A percentile compares a stretch with the other conserved stretches of the same genome.
Conservation (phyloP, 805 yeast species). For the Yarrowia bubula region DNA sequence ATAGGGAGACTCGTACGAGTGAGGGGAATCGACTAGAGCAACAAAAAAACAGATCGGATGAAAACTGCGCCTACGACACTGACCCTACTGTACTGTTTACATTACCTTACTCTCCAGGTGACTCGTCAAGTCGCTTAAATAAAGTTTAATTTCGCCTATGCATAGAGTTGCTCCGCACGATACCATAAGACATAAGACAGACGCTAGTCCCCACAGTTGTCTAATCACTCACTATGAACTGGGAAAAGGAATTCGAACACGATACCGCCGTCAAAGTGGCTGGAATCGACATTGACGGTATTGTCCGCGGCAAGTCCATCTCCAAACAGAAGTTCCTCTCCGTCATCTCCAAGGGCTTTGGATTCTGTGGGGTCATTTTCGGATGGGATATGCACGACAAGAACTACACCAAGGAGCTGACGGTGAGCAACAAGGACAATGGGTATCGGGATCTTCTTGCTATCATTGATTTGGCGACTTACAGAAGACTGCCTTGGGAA, state of each 20-base stretch:
- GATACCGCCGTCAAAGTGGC: constrained; percentile 37
- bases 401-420: constrained; percentile 35
- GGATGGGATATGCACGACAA: constrained; percentile 42
- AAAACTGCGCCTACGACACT: no score
- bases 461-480: constrained; percentile 33
- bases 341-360: constrained; percentile 36
- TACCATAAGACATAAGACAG: no score
- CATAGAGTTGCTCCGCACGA: constrained; percentile 9
- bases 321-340: constrained; percentile 36
- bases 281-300: constrained; percentile 41
- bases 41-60: no score
- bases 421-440: constrained; percentile 35
- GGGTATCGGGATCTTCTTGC: constrained; percentile 39
- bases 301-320: constrained; percentile 40
- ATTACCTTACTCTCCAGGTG: neutral
- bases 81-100: neutral
- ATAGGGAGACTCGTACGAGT: no score
- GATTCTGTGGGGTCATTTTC: constrained; percentile 40
- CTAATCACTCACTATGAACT: neutral
- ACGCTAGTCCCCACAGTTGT: neutral
- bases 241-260: constrained; percentile 23
- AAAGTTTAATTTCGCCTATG: constrained; percentile 17
- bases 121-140: neutral
- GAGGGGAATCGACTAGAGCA: no score
- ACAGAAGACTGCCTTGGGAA: constrained; percentile 37